Evolutionary conservation across 2,329 filamentous ascomycete species (phyloP), one percentile per base, ranked within the genome.

Genomic region (Beauveria bassiana): DNA sequence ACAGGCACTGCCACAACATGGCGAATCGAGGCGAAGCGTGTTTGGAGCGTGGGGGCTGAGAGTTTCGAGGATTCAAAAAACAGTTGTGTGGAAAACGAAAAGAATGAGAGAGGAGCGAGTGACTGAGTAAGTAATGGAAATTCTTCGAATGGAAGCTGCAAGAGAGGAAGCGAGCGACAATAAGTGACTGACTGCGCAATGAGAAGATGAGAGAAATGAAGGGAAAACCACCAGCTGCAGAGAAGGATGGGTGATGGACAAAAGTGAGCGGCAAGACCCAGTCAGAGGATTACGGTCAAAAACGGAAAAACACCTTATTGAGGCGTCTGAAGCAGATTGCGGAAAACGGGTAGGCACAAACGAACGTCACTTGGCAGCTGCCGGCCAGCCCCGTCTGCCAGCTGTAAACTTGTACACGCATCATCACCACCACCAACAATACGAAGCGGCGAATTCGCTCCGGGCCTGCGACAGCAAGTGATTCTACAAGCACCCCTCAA

Each of bases 331-430:
- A 46, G 54, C 54, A n/a, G 26, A 12, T n/a, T 45, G 6, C 9
- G n/a, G 46, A 12, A 59, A 60, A 42, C 49, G 49, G 57, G 26
- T 26, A 60, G 47, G 57, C 18, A 53, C 49, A 60, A 60, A 60
- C 57, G 49, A 49, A 53, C 52, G 57, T 60, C 47, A 60, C 49
- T 42, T 60, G 57, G 38, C 57, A 53, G 47, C 40, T 60, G 57
- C 57, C 46, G n/a, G 22, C 8, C 31, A 42, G 34, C 14, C 18
- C 43, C 18, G 38, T 28, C 49, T 52, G 56, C 46, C 56, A 59
- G 56, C 56, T 51, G 56, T 26, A n/a, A 43, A 42, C 6, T 47
- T n/a, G 28, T n/a, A 34, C 6, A 8, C 22, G 14, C 16, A 22
- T 42, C 46, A 45, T 3, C 53, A 43, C 2, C 22, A 14, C 26